Evolutionary conservation across 805 yeast genomes (phyloP), one percentile per base, ranked within the genome.

Genomic region (Saccharomycopsis schoenii): DNA sequence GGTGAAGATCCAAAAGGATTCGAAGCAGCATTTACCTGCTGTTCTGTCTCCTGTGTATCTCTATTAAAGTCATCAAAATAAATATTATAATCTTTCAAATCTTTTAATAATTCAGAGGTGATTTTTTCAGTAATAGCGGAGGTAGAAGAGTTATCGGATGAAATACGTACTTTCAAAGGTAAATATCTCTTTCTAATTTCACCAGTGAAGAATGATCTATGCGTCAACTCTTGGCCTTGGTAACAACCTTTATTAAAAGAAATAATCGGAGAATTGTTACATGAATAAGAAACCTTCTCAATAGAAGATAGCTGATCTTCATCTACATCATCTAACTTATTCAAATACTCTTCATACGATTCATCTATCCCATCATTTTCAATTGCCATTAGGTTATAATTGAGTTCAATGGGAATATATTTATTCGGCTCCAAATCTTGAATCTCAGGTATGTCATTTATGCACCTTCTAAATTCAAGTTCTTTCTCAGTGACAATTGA

Each of bases 201-300:
- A 2, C 97, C 97, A 39, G 86, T 84, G 63, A 88, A 89, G 68
- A 80, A 85, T 0, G 97, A 86, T 67, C 99, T 80, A 17, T 92
- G 90, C 0, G 97, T 92, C 58, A 94, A 76, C 70, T 94, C 99
- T 72, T 94, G 99, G 0, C 99, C 99, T 15, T 90, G 85, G 68
- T 94, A 94, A 70, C 99, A 94, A 1, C 99, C 99, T 71, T 94
- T 94, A 65, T 90, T 86, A 58, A 86, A 82, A 59, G 93, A 89
- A 14, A 94, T 78, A 0, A 93, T 60, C 17, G 64, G 63, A 10
- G 61, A 29, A 19, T 59, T 58, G 19, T 57, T 58, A 19, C 43
- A 42, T 40, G 54, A 58, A 39, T 58, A 61, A 15, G 40, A 15
- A 5, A 50, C 51, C 43, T 59, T 56, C 24, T 19, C 17, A 4